A percentile compares a stretch with the other conserved stretches of the same genome.
These are phyloP conservation scores for Teunomyces panamensis DNA, from an alignment of 805 yeast species.

Conservation along the genomic window DNA sequence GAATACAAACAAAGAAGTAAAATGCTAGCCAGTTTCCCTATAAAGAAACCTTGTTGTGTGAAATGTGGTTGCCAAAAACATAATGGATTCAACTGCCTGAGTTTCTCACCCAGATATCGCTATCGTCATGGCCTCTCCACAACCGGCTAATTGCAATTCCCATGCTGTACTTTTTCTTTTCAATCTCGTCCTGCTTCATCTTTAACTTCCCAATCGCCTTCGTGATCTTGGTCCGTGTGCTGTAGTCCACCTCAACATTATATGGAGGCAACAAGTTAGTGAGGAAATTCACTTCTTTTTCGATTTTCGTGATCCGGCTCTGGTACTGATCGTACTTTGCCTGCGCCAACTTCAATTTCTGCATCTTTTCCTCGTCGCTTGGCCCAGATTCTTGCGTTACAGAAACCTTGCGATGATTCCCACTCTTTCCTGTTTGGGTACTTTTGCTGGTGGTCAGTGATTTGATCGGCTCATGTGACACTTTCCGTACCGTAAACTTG, in stretches of 20 bases:
- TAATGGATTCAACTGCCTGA: constrained; percentile 15
- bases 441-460: constrained; percentile 7
- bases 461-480: constrained; percentile 24
- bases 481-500: constrained; percentile 33
- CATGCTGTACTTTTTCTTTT: constrained; percentile 38
- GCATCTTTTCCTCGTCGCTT: constrained; percentile 6
- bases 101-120: constrained; percentile 41
- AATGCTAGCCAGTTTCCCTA: neutral
- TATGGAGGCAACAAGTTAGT: constrained; percentile 40
- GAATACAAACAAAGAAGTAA: constrained; percentile 1
- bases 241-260: constrained; percentile 42
- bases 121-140: constrained; percentile 42
- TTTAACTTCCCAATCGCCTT: constrained; percentile 39
- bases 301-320: constrained; percentile 31
- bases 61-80: neutral
- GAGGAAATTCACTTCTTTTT: constrained; percentile 39
- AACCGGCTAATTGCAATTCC: constrained; percentile 42
- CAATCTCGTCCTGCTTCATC: constrained; percentile 40
- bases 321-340: constrained; percentile 33
- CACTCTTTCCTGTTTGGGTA: neutral
- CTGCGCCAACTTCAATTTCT: constrained; percentile 21
- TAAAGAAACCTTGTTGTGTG: neutral
- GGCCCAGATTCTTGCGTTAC: neutral
- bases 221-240: constrained; percentile 37
- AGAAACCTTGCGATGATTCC: no score